Conservation (phyloP, 164 flowering plant species). For the Stephania yunnanensis region DNA sequence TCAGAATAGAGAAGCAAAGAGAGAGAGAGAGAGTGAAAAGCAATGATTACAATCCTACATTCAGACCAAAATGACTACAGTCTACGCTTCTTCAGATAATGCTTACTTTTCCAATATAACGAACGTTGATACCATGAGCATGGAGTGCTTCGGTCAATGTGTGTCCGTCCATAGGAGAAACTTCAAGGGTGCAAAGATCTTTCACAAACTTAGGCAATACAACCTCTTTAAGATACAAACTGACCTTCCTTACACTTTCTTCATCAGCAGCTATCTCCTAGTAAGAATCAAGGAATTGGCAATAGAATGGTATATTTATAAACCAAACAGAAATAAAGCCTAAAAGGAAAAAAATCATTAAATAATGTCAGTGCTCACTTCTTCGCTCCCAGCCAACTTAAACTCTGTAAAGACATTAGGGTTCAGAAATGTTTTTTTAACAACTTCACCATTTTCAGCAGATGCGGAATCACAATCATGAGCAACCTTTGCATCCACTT, state of each 20-base stretch:
- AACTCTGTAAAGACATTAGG: slow-evolving; percentile 95
- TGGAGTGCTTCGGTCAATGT: slow-evolving; percentile 97
- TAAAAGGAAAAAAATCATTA: background rate
- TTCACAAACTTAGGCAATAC: slow-evolving; percentile 86
- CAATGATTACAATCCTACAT: background rate
- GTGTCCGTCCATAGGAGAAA: slow-evolving; percentile 99
- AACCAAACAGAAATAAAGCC: background rate
- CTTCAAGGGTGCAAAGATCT: slow-evolving; percentile 96
- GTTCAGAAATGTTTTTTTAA: slow-evolving; percentile 54
- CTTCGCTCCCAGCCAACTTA: slow-evolving; percentile 64
- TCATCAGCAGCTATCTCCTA: slow-evolving; percentile 89
- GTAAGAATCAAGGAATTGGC: slow-evolving; percentile 5
- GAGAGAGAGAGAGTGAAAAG: background rate
- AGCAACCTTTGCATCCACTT: slow-evolving; percentile 18
- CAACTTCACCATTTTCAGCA: slow-evolving; percentile 25
- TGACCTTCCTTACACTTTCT: slow-evolving; percentile 75
- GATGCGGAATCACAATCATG: slow-evolving; percentile 30
- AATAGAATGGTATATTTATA: background rate
- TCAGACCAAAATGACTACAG: background rate
- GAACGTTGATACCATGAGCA: slow-evolving; percentile 97
- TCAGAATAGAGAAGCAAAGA: background rate
- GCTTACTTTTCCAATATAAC: slow-evolving; percentile 89
- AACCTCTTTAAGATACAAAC: slow-evolving; percentile 59
- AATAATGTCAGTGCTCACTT: slow-evolving; percentile 33
- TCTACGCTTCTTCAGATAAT: background rate